phyloP scores from a whole-genome alignment of 2,329 filamentous ascomycete species.

The Fusarium sp. region DNA sequence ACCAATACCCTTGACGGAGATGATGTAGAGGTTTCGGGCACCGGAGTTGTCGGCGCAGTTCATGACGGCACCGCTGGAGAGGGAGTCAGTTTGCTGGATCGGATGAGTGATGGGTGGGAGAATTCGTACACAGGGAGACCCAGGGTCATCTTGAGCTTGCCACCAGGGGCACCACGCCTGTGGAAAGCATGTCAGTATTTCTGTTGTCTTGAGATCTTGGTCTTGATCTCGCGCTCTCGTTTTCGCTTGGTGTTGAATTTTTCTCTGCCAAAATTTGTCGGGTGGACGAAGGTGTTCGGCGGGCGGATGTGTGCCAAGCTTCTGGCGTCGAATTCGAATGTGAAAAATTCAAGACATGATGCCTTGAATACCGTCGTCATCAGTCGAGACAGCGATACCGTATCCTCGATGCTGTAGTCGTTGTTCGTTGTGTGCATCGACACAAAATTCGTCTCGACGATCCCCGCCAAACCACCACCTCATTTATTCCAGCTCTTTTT shows the following conservation, averaged over 20 bases:
- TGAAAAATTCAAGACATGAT: conserved; percentile 9
- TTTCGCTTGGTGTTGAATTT: conserved; percentile 7
- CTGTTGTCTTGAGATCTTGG: background rate
- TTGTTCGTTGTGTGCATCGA: conserved; percentile 31
- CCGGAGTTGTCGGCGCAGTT: conserved; percentile 99
- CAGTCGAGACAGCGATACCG: background rate
- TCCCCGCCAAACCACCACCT: conserved; percentile 30
- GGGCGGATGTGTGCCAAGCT: background rate
- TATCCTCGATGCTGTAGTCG: conserved; percentile 9
- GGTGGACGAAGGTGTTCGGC: background rate
- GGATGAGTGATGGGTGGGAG: conserved; percentile 13
- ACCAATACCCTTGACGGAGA: conserved; percentile 98
- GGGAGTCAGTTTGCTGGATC: conserved; percentile 36
- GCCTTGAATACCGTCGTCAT: conserved; percentile 11
- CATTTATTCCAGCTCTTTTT: conserved; percentile 12
- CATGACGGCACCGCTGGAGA: conserved; percentile 92
- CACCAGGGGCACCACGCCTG: conserved; percentile 92
- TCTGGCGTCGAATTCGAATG: conserved; percentile 2
- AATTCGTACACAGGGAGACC: conserved; percentile 93
- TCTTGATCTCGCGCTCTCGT: conserved; percentile 8
- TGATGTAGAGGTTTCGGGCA: conserved; percentile 99
- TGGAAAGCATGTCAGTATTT: conserved; percentile 51
- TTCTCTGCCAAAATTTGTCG: conserved; percentile 35
- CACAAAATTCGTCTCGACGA: conserved; percentile 14
- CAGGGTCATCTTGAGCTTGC: conserved; percentile 99